A percentile compares a stretch with the other conserved stretches of the same genome.
Conservation (phyloP, 176 grass and related monocot genomes). For the Carex cristatella region DNA sequence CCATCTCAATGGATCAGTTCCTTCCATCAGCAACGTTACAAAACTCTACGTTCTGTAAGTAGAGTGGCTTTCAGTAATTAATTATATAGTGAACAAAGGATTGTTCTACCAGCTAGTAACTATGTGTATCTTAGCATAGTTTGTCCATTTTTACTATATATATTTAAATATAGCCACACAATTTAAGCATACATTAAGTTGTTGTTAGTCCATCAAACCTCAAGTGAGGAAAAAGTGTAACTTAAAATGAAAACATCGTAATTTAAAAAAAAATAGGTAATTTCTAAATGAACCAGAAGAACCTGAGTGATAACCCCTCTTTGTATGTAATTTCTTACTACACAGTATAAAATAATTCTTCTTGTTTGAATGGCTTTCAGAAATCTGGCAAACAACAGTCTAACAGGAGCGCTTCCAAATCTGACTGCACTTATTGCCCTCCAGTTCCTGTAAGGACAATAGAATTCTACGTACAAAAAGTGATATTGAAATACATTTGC, state of each 20-base stretch:
- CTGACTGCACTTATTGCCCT: constrained; percentile 29
- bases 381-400: constrained; percentile 60
- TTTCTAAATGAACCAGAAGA: background rate
- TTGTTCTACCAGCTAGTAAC: background rate
- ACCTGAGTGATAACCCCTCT: background rate
- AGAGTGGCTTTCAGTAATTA: background rate
- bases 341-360: background rate
- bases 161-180: background rate
- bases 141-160: background rate
- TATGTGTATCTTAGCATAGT: background rate
- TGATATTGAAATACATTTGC: constrained; percentile 10
- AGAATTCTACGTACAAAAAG: background rate
- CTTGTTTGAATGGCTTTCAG: constrained; percentile 26
- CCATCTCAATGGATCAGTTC: constrained; percentile 31
- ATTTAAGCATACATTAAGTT: background rate
- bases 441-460: constrained; percentile 50
- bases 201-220: background rate
- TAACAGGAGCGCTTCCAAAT: constrained; percentile 57
- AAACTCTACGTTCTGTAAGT: constrained; percentile 62
- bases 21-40: constrained; percentile 33
- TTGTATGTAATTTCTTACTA: background rate
- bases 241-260: background rate
- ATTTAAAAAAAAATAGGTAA: background rate
- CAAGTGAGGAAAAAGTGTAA: background rate
- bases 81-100: background rate